Base-by-base conservation (phyloP, 441 rosid genomes). In the Biscutella laevigata region DNA sequence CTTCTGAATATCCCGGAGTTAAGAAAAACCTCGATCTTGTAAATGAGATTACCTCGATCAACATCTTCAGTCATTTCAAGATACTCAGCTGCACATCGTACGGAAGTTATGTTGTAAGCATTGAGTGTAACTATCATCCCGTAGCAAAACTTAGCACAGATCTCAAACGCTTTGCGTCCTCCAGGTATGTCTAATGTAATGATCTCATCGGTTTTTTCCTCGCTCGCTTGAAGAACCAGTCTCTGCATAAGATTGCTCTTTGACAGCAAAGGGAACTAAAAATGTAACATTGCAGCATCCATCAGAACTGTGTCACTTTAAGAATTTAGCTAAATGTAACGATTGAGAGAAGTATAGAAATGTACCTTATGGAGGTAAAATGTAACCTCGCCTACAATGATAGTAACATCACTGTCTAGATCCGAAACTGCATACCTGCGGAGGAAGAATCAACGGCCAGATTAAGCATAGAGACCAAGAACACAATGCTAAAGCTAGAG, bases 231-330 rank as follows among this genome's bases (percentile, higher is more conserved):
- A 42, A 34, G 59, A 49, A 77, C 79, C 5, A 91, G 73, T 51
- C 75, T 84, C 48, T 80, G 96, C 84, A 91, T 58, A 53, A 62
- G 56, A 35, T 75, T 79, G 69, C 96, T 82, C 80, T 82, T 91
- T 3, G 95, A 91, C 74, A 91, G 69, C 37, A 91, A 82, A 32
- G 98, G 98, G 60, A 91, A 91, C 98, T 91, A 91, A 71, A 54
- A 71, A 32, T 10, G 2, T 49, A 29, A 39, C 52, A 54, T 20
- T 13, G 20, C 39, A 49, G 10, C 49, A 32, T 26, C 0, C 15
- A 32, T 19, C 33, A 33, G 25, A 24, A 15, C 2, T 14, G 14
- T 36, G 7, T 32, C 10, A 34, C n/a, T 16, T 17, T 42, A 44
- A 39, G 36, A 55, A n/a, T n/a, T n/a, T n/a, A n/a, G n/a, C n/a